Base-by-base conservation (phyloP, 352 stramenopile genomes). In the Pythium scleroteichum region DNA sequence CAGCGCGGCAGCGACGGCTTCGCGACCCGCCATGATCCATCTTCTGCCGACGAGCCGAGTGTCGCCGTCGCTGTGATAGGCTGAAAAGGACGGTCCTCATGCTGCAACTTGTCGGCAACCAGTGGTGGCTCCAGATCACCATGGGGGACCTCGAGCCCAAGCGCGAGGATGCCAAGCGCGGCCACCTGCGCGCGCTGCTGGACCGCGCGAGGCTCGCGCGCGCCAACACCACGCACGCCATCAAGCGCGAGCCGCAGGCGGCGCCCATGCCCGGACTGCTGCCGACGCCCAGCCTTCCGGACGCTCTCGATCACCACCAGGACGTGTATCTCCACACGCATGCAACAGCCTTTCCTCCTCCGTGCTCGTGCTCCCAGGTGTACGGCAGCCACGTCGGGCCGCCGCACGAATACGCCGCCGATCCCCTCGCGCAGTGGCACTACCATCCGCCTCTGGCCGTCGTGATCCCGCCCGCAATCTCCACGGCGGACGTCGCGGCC, bases 111-210 rank as follows among this genome's bases (percentile, higher is more conserved):
- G 1, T 9, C 17, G 35, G 50, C 20, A 48, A 57, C 50, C 35
- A 48, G n/a, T 56, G 22, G 26, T 27, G 12, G 12, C 12, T 38
- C 3, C 22, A 23, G 8, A 33, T 26, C 19, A n/a, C 3, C 16
- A 29, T 13, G 39, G 24, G 12, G 19, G 50, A 39, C 22, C 10
- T 17, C 33, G 51, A 20, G 33, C 10, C 13, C 3, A 23, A 24
- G 5, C 13, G 32, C 10, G 1, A 26, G 19, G 24, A 49, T 3
- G 0, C 33, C 39, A 59, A 57, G 26, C 42, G 62, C 33, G 53
- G 57, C 33, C 63, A 62, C 40, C 40, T 86, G 8, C 63, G 75
- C 19, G 68, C 72, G 16, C 62, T 86, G n/a, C 66, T 85, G 26
- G 69, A 76, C 51, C 74, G 67, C 27, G 74, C 72, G 17, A 68